Percentiles rank a stretch among this genome's conserved stretches.
Evolutionary conservation across 2,329 filamentous ascomycete genomes (phyloP).

Genomic region (Coleophoma cylindrospora): DNA sequence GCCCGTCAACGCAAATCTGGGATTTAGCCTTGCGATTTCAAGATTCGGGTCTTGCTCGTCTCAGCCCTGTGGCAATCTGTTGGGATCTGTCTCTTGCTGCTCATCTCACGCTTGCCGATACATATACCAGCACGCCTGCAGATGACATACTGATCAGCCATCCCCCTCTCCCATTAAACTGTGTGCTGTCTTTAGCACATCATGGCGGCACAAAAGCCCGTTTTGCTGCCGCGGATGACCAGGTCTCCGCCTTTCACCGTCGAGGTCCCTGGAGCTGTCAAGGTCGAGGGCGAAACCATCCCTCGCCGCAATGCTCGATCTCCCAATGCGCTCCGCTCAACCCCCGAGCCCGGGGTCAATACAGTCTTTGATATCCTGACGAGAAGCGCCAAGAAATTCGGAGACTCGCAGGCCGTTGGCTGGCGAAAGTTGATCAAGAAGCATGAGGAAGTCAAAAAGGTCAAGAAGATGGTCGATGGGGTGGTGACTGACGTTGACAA

Average conservation of each 20-base stretch:
- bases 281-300: slow-evolving; percentile 63
- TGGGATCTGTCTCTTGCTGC: not conserved
- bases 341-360: slow-evolving; percentile 38
- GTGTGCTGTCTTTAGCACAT: not conserved
- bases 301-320: slow-evolving; percentile 42
- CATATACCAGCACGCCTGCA: not conserved
- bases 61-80: not conserved
- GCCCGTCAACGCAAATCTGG: no score
- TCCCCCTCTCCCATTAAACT: not conserved
- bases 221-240: slow-evolving; percentile 13
- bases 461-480: slow-evolving; percentile 81
- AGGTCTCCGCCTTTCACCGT: slow-evolving; percentile 51
- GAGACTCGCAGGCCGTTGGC: slow-evolving; percentile 59
- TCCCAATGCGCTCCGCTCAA: slow-evolving; percentile 6
- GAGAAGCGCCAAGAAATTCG: slow-evolving; percentile 57
- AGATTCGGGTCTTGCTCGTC: not conserved
- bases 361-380: slow-evolving; percentile 65
- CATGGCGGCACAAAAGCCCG: slow-evolving; percentile 10
- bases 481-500: slow-evolving; percentile 75
- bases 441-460: slow-evolving; percentile 77
- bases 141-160: not conserved
- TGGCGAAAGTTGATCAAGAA: slow-evolving; percentile 67
- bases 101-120: not conserved
- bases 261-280: slow-evolving; percentile 50
- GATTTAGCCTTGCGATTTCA: no score